phyloP scores from a whole-genome alignment of 371 early-diverging fungal species.

The Sporodiniella umbellata region DNA sequence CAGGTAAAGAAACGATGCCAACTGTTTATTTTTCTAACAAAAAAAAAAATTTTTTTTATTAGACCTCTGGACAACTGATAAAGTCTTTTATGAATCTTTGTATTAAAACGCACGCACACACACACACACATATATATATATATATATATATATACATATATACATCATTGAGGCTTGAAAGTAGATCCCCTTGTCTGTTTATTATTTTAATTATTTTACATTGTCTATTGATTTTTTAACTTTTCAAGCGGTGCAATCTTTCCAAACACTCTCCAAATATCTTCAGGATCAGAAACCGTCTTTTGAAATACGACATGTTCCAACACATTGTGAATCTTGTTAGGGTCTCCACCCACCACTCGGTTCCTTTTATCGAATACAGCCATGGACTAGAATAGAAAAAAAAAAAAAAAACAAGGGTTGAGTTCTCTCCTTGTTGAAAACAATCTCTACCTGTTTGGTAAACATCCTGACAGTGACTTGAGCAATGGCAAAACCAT shows the following conservation, averaged over 20 bases:
- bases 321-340: constrained; percentile 54
- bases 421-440: too few species aligned
- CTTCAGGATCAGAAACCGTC: constrained; percentile 57
- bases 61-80: neutral
- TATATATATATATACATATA: too few species aligned
- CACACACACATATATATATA: too few species aligned
- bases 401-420: constrained; percentile 1
- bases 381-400: constrained; percentile 51
- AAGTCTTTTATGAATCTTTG: neutral
- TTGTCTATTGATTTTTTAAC: constrained; percentile 19
- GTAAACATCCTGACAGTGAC: constrained; percentile 68
- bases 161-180: too few species aligned
- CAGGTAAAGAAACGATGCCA: constrained; percentile 34
- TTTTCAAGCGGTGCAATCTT: constrained; percentile 58
- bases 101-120: too few species aligned
- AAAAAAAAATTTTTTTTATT: neutral
- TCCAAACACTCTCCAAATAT: constrained; percentile 72
- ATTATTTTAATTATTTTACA: too few species aligned
- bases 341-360: constrained; percentile 53
- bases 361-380: constrained; percentile 58
- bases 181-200: too few species aligned
- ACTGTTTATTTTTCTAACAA: too few species aligned
- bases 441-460: too few species aligned
- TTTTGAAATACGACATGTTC: constrained; percentile 77
- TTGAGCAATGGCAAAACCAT: constrained; percentile 61